Evolutionary conservation across 1,139 yeast species (phyloP), one percentile per base, ranked within the genome.

Genomic region (Eremothecium cymbalariae): DNA sequence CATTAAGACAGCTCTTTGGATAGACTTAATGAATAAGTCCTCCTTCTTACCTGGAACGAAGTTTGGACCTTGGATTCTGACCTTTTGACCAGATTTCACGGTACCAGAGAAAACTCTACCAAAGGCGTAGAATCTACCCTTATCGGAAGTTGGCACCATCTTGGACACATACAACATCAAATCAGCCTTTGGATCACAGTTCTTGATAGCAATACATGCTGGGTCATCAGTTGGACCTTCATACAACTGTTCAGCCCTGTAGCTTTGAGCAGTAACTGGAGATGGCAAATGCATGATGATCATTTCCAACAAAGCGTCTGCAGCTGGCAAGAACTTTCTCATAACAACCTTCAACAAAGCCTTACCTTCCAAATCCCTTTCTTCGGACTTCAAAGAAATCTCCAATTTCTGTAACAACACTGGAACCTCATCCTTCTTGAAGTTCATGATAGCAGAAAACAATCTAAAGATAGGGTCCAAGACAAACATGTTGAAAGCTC

Each of bases 41-140:
- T 85, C 95, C 80, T 90, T 90, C 78, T 80, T 84, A 69, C 98
- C 98, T 67, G 94, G 95, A 60, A 74, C 76, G 73, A 85, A 90
- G 95, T 88, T 88, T 67, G 97, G 98, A 74, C 98, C 98, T 77
- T 90, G 98, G 65, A 90, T 90, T 77, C 98, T 84, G 64, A 90
- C 95, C 84, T 90, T 90, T 78, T 81, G 88, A 72, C 98, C 98
- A 61, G 96, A 84, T 68, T 72, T 83, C 62, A 90, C 96, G 63
- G 97, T 90, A 86, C 98, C 98, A 59, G 97, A 83, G 76, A 90
- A 90, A 68, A 90, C 97, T 79, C 98, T 93, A 71, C 98, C 98
- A 75, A 90, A 90, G 65, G 98, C 98, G 81, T 86, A 90, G 95
- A 90, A 90, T 77, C 98, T 88, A 80, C 98, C 98, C 79, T 88